Conservation (phyloP, 495 filamentous ascomycete genomes). For the Aspergillus bridgeri region DNA sequence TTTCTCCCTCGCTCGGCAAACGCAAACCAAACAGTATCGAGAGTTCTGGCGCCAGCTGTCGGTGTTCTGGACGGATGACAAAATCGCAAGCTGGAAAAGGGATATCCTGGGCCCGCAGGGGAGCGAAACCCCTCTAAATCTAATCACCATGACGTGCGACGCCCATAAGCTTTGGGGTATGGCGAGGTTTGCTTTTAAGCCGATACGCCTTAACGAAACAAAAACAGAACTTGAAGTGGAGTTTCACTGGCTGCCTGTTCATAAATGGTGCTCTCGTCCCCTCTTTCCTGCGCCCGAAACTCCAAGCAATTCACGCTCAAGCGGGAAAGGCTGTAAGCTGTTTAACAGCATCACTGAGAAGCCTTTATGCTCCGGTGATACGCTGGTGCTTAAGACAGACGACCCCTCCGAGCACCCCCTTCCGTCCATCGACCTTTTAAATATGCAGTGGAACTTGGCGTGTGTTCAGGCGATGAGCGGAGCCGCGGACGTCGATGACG, state of each 20-base stretch:
- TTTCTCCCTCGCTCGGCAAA: background rate
- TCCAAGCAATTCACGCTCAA: background rate
- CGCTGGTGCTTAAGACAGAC: background rate
- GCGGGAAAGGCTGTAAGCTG: slow-evolving; percentile 2
- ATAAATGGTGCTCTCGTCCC: background rate
- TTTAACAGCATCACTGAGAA: background rate
- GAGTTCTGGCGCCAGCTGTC: background rate
- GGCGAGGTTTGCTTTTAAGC: slow-evolving; percentile 5
- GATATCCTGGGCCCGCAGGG: background rate
- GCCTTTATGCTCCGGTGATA: background rate
- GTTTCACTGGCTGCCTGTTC: slow-evolving; percentile 1
- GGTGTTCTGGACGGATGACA: slow-evolving; percentile 1
- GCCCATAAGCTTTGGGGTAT: slow-evolving; percentile 4
- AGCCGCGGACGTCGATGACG: too few relatives aligned
- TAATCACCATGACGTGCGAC: background rate
- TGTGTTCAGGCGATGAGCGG: too few relatives aligned
- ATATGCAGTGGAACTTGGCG: too few relatives aligned
- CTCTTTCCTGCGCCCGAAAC: background rate
- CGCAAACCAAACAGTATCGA: background rate
- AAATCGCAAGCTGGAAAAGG: slow-evolving; percentile 1
- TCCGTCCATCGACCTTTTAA: slow-evolving; percentile 3
- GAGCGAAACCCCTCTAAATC: background rate
- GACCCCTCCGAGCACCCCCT: slow-evolving; percentile 4
- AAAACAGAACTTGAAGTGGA: background rate
- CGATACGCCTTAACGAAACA: background rate